Conservation (phyloP, 2,329 filamentous ascomycete genomes). For the Pseudonectria buxi region DNA sequence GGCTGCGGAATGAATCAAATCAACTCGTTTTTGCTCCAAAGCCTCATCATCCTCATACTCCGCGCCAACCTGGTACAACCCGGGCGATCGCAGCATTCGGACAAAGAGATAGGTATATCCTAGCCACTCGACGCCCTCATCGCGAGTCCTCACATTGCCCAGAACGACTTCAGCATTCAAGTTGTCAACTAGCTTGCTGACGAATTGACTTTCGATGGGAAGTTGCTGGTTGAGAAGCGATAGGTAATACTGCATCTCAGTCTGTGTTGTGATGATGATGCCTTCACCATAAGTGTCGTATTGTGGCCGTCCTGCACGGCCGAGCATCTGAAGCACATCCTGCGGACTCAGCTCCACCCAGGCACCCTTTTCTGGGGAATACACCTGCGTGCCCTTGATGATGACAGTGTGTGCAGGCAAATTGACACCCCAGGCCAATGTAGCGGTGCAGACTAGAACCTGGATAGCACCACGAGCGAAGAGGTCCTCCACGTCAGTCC, state of each 20-base stretch:
- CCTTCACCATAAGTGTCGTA: constrained; percentile 97
- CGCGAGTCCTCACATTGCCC: constrained; percentile 82
- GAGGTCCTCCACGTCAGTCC: constrained; percentile 89
- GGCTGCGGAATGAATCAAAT: constrained; percentile 91
- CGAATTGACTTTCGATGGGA: constrained; percentile 93
- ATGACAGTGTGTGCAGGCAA: constrained; percentile 95
- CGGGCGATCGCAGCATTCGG: constrained; percentile 92
- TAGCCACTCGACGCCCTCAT: constrained; percentile 98
- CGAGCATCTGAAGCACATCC: constrained; percentile 97
- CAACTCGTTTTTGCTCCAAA: constrained; percentile 94
- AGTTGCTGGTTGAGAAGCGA: constrained; percentile 95
- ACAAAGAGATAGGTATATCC: constrained; percentile 98
- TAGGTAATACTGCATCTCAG: constrained; percentile 94
- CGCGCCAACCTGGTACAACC: constrained; percentile 88
- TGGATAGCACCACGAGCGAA: constrained; percentile 89
- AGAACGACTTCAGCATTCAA: constrained; percentile 94
- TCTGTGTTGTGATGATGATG: constrained; percentile 95
- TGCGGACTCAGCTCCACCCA: constrained; percentile 98
- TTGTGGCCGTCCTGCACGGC: constrained; percentile 90
- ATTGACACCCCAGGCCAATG: constrained; percentile 98
- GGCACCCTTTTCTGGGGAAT: constrained; percentile 96
- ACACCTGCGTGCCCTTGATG: constrained; percentile 97
- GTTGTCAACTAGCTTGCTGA: constrained; percentile 89
- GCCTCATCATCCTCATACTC: constrained; percentile 92
- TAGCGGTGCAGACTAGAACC: constrained; percentile 94